Base-by-base conservation (phyloP, 306 rosid genomes). In the Sicyos baderoa region DNA sequence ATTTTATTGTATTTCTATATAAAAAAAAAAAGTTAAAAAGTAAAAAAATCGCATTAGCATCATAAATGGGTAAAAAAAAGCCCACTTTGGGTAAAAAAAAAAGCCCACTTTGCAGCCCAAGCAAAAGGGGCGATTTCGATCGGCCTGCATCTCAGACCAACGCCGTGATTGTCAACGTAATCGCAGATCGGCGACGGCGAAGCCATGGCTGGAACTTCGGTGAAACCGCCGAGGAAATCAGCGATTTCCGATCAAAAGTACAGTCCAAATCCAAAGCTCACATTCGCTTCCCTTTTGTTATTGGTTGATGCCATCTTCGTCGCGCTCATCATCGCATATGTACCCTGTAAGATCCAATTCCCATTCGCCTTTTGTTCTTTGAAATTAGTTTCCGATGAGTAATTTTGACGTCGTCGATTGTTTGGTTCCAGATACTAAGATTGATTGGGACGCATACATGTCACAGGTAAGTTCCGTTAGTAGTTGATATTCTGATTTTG, bases 361-460 rank as follows among this genome's bases (percentile, higher is more conserved):
- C 10, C 8, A 18, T 22, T 42, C 49, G 4, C 64, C n/a, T 62
- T 2, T 69, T 45, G 45, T 54, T 60, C 37, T 58, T 11, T 6
- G 68, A 17, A 17, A 56, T 73, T 14, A 32, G 53, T 49, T 25
- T 40, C n/a, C 68, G 19, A 42, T 70, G 25, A 52, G n/a, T 10
- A 8, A 37, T 48, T 19, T 51, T 75, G 61, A 54, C 42, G 9
- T 4, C 27, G 49, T 11, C 68, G 9, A 29, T 49, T 74, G 23
- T 74, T 48, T 65, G 44, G 19, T 80, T 79, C 62, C 91, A 93
- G 96, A 93, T 81, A 90, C 97, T 48, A 90, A 93, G 81, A 93
- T 93, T 53, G 97, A 93, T 71, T 93, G 99, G 99, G 99, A 93
- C 67, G 99, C 97, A 51, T 93, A 93, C 78, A 93, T 93, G 99